These are phyloP conservation scores for Arthrobotrys conoides DNA, from an alignment of 2,329 filamentous ascomycete species.

Conservation along the genomic window DNA sequence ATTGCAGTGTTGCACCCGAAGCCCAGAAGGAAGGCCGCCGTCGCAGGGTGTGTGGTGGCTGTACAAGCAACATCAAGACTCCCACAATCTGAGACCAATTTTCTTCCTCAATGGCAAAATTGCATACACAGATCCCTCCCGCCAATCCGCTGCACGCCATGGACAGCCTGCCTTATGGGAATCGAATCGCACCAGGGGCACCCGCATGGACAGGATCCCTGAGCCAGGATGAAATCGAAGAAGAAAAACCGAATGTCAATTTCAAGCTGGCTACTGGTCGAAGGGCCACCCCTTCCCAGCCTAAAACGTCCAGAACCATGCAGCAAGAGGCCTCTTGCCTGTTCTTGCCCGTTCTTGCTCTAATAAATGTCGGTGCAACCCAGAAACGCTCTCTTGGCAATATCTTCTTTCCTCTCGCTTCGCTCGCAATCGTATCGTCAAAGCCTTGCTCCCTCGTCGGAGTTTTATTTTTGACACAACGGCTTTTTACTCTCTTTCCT, in stretches of 20 bases:
- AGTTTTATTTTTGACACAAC: slow-evolving; percentile 42
- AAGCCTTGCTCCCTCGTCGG: slow-evolving; percentile 26
- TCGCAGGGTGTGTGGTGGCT: slow-evolving; percentile 22
- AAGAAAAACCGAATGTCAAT: slow-evolving; percentile 45
- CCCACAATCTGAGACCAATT: slow-evolving; percentile 41
- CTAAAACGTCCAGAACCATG: slow-evolving; percentile 38
- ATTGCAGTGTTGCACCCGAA: slow-evolving; percentile 47
- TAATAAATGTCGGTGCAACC: slow-evolving; percentile 32
- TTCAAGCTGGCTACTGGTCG: slow-evolving; percentile 38
- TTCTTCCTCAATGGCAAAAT: slow-evolving; percentile 28
- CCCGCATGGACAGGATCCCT: slow-evolving; percentile 57
- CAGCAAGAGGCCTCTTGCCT: slow-evolving; percentile 33
- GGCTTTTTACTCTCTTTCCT: slow-evolving; percentile 37
- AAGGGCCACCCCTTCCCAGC: slow-evolving; percentile 36
- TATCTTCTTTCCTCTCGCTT: slow-evolving; percentile 38
- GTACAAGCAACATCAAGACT: slow-evolving; percentile 2
- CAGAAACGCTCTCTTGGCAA: slow-evolving; percentile 52
- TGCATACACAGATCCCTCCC: slow-evolving; percentile 27
- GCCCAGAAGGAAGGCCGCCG: slow-evolving; percentile 46
- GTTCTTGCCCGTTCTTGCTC: slow-evolving; percentile 46
- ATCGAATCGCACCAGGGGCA: slow-evolving; percentile 35
- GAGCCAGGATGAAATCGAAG: slow-evolving; percentile 40
- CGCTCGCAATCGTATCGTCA: slow-evolving; percentile 51
- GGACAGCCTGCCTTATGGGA: slow-evolving; percentile 60
- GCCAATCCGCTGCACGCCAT: slow-evolving; percentile 37